Evolutionary conservation across 352 stramenopile species (phyloP), one percentile per base, ranked within the genome.

Genomic region (Pythium rishiriense): DNA sequence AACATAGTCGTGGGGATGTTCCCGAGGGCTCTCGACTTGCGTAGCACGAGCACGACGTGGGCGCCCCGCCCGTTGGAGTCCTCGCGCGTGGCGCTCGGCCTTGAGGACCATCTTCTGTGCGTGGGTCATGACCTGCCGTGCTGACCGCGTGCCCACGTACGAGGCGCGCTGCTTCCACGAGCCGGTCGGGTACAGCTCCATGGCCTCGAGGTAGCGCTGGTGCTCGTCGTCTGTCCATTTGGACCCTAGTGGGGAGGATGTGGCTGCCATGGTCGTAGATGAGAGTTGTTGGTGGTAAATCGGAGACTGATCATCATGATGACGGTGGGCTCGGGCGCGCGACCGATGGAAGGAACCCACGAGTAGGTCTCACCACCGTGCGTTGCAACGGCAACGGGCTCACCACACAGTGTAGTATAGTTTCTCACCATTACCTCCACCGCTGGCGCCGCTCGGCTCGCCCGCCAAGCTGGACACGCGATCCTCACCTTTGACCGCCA

Each of bases 141-240:
- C 28, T 19, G 66, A 58, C 6, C 60, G 58, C 41, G 66, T 69
- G 45, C 56, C 60, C 25, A 72, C 49, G 24, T 52, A 26, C 14
- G 19, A 42, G 3, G 62, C 60, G 19, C 65, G 35, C 14, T 26
- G n/a, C 21, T 58, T 54, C 60, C 62, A 69, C 21, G 48, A 60
- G 7, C 51, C 51, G 4, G 26, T 8, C 9, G 60, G 66, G 50
- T 43, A 69, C 21, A 54, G 56, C 31, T 53, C 41, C 3, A 72
- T 29, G 4, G 41, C 58, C 22, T 60, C 22, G 19, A 72, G 31
- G 45, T 65, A 69, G 17, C 42, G 45, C 14, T 41, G 33, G 35
- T 66, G 62, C 28, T 61, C 41, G 7, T 53, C 26, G 6, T 5
- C 8, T 31, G 51, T 37, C 51, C 51, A 58, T n/a, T 65, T 24